Percentiles rank a stretch among this genome's conserved stretches.
Conservation (phyloP, 2,329 filamentous ascomycete genomes). For the Cordyceps militaris region DNA sequence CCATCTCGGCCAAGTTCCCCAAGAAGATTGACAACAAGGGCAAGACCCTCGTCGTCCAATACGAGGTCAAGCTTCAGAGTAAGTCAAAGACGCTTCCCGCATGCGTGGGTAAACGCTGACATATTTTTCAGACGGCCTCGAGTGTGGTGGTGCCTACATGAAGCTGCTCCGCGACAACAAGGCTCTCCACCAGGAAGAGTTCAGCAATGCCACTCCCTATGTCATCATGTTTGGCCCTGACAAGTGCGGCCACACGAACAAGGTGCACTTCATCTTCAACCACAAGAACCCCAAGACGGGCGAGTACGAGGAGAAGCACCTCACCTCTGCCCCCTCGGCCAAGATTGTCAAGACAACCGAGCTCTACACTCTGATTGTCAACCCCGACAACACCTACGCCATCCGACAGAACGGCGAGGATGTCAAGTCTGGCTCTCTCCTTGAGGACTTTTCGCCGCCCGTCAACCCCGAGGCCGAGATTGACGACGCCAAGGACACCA, state of each 20-base stretch:
- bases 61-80: slow-evolving; percentile 99
- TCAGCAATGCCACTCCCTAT: slow-evolving; percentile 94
- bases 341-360: slow-evolving; percentile 86
- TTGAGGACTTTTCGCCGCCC: slow-evolving; percentile 88
- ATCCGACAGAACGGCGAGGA: slow-evolving; percentile 87
- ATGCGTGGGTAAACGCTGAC: neutral
- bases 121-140: slow-evolving; percentile 65
- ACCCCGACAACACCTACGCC: slow-evolving; percentile 91
- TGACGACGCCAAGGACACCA: slow-evolving; percentile 85
- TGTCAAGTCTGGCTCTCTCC: slow-evolving; percentile 80
- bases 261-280: slow-evolving; percentile 98
- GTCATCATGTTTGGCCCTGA: slow-evolving; percentile 99
- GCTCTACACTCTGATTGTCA: slow-evolving; percentile 94
- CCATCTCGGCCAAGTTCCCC: slow-evolving; percentile 97
- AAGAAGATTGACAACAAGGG: slow-evolving; percentile 96
- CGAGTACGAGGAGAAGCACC: slow-evolving; percentile 99
- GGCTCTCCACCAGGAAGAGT: slow-evolving; percentile 93
- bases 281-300: slow-evolving; percentile 99
- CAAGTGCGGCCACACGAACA: slow-evolving; percentile 99
- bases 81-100: slow-evolving; percentile 33
- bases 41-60: slow-evolving; percentile 95
- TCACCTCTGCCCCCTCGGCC: slow-evolving; percentile 74
- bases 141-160: slow-evolving; percentile 97
- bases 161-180: slow-evolving; percentile 98
- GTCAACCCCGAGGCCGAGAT: slow-evolving; percentile 95